These are phyloP conservation scores for Tylopilus subfusipes DNA, from an alignment of 768 basidiomycete species.

Conservation along the genomic window DNA sequence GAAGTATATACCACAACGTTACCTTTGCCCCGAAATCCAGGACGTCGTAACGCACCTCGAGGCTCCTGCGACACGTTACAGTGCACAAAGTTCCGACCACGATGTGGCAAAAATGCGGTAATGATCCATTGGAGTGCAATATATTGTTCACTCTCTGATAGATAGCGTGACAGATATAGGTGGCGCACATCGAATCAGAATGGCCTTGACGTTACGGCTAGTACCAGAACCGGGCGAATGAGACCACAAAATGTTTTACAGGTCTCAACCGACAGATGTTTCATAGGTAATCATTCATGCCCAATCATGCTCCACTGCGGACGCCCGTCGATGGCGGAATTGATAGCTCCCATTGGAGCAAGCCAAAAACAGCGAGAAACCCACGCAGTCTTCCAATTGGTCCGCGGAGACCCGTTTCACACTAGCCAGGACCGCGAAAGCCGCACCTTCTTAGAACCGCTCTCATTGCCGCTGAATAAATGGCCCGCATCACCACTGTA, in stretches of 20 bases:
- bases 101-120: conserved; percentile 20
- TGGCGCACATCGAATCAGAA: conserved; percentile 17
- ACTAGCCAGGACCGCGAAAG: conserved; percentile 5
- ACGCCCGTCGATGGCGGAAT: conserved; percentile 23
- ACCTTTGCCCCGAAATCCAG: conserved; percentile 13
- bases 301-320: conserved; percentile 16
- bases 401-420: conserved; percentile 27
- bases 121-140: conserved; percentile 14
- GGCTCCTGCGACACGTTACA: conserved; percentile 17
- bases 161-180: conserved; percentile 14
- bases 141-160: background rate
- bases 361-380: conserved; percentile 14
- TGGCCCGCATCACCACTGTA: background rate
- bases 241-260: conserved; percentile 12
- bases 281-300: conserved; percentile 17
- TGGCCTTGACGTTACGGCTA: conserved; percentile 12
- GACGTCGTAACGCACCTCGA: conserved; percentile 7
- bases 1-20: conserved; percentile 10
- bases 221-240: conserved; percentile 8
- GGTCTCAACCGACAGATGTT: conserved; percentile 14
- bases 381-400: conserved; percentile 11
- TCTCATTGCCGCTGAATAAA: conserved; percentile 7
- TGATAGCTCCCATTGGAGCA: conserved; percentile 14
- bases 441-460: background rate
- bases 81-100: conserved; percentile 16